A percentile compares a stretch with the other conserved stretches of the same genome.
Evolutionary conservation across 352 stramenopile genomes (phyloP).

Genomic region (Phytophthora podocarpi): DNA sequence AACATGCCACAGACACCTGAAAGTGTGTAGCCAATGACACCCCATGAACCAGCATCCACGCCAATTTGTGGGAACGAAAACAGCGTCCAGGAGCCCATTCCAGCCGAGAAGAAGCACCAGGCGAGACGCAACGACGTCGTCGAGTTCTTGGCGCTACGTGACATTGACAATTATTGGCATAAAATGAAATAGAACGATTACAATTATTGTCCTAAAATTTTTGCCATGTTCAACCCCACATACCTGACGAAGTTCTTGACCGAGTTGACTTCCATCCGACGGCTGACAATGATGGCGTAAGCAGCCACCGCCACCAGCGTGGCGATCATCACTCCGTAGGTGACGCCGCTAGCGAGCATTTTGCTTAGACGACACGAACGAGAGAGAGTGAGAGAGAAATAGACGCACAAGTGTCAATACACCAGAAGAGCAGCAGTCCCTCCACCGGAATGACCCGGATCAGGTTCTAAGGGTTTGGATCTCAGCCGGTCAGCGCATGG

Average conservation of each 20-base stretch:
- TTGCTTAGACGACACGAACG: conserved; percentile 11
- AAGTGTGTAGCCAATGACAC: conserved; percentile 78
- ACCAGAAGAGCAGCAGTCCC: conserved; percentile 54
- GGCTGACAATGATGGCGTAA: conserved; percentile 74
- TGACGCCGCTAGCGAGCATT: conserved; percentile 58
- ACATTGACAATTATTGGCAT: too few species aligned
- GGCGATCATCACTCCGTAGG: conserved; percentile 62
- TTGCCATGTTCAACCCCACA: too few species aligned
- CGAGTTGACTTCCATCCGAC: conserved; percentile 53
- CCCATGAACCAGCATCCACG: conserved; percentile 71
- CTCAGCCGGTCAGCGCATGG: conserved; percentile 56
- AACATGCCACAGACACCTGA: conserved; percentile 63
- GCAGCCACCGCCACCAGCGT: conserved; percentile 63
- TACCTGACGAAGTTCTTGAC: conserved; percentile 74
- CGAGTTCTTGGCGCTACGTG: conserved; percentile 67
- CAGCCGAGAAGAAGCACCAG: conserved; percentile 81
- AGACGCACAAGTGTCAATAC: conserved; percentile 36
- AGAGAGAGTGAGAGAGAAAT: too few species aligned
- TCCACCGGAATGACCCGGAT: conserved; percentile 69
- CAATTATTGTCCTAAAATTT: too few species aligned
- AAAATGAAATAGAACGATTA: too few species aligned
- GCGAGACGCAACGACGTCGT: conserved; percentile 55
- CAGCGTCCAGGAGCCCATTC: conserved; percentile 77
- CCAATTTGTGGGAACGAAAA: conserved; percentile 82
- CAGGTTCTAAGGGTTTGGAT: conserved; percentile 71